Conservation (phyloP, 176 grass and related monocot genomes). For the Echinochloa phyllopogon region DNA sequence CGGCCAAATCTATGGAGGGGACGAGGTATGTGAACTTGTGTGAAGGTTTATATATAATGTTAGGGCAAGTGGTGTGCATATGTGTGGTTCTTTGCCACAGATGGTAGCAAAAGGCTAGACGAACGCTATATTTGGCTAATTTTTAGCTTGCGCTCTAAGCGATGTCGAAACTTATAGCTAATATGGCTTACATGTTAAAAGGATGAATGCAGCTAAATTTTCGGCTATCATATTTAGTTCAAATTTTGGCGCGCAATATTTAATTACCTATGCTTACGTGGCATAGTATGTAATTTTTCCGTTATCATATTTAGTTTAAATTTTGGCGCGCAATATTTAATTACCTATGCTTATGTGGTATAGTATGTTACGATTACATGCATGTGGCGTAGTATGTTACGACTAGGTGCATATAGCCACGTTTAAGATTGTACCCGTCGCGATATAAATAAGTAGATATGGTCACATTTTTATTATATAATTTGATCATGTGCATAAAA, state of each 20-base stretch:
- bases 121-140: neutral
- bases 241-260: neutral
- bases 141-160: neutral
- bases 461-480: neutral
- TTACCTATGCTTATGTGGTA: too few species aligned
- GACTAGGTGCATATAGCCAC: neutral
- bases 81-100: neutral
- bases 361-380: neutral
- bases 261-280: too few species aligned
- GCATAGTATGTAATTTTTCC: too few species aligned
- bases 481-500: neutral
- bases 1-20: slow-evolving; percentile 8
- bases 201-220: too few species aligned
- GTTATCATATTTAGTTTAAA: neutral
- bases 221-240: neutral
- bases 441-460: neutral
- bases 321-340: neutral
- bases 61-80: neutral
- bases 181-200: neutral
- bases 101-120: neutral
- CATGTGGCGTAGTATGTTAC: neutral
- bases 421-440: neutral
- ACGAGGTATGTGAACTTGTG: neutral
- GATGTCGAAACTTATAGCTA: neutral
- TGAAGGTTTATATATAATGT: neutral